A percentile compares a stretch with the other conserved stretches of the same genome.
Conservation (phyloP, 352 stramenopile species). For the Globisporangium alternatum region DNA sequence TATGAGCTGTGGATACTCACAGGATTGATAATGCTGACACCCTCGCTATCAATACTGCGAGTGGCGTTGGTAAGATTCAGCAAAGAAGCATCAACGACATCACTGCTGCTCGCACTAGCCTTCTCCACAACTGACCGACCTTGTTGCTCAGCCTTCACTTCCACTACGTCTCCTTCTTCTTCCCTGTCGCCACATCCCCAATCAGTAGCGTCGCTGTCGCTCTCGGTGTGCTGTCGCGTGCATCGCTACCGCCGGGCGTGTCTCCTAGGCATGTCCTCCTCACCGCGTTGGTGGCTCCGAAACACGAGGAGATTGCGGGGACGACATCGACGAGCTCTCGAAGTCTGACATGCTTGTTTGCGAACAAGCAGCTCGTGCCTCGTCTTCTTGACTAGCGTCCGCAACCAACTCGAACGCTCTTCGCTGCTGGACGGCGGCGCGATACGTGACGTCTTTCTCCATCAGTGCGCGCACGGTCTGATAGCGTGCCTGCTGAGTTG, state of each 20-base stretch:
- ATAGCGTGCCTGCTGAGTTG: not conserved
- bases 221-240: slow-evolving; percentile 8
- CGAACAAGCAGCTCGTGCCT: too few relatives aligned
- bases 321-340: not conserved
- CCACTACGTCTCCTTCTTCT: not conserved
- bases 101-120: too few relatives aligned
- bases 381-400: too few relatives aligned
- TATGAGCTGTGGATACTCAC: too few relatives aligned
- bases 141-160: not conserved
- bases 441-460: not conserved
- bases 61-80: too few relatives aligned
- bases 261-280: not conserved
- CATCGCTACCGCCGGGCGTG: not conserved
- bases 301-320: not conserved
- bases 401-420: not conserved
- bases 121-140: not conserved
- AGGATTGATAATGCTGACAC: too few relatives aligned
- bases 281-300: not conserved
- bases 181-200: too few relatives aligned
- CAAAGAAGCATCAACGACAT: too few relatives aligned
- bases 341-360: too few relatives aligned
- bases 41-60: too few relatives aligned
- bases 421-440: not conserved
- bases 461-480: not conserved
- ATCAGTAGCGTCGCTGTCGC: slow-evolving; percentile 2